Evolutionary conservation across 2,329 filamentous ascomycete genomes (phyloP).

Genomic region (Aspergillus bombycis): DNA sequence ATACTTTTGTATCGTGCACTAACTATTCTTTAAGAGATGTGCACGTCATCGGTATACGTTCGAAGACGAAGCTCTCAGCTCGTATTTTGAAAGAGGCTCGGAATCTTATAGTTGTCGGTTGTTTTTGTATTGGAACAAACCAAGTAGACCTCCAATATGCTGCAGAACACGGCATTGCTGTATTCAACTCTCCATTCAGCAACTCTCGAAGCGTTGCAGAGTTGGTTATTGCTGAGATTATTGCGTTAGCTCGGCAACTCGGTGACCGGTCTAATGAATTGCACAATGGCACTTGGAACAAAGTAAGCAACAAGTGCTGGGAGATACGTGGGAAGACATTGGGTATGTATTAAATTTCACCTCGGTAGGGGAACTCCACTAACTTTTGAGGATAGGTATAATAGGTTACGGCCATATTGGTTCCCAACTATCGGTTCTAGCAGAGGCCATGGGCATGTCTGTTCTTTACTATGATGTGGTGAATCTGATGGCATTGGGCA

Average conservation of each 20-base stretch:
- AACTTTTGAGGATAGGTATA: slow-evolving; percentile 62
- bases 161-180: slow-evolving; percentile 71
- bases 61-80: slow-evolving; percentile 91
- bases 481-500: slow-evolving; percentile 92
- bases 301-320: slow-evolving; percentile 96
- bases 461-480: slow-evolving; percentile 97
- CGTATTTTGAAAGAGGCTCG: slow-evolving; percentile 85
- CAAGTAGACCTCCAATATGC: slow-evolving; percentile 50
- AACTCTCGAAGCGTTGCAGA: slow-evolving; percentile 97
- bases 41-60: slow-evolving; percentile 96
- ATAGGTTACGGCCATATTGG: slow-evolving; percentile 98
- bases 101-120: slow-evolving; percentile 93
- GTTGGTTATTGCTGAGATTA: slow-evolving; percentile 92
- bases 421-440: slow-evolving; percentile 90
- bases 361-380: slow-evolving; percentile 5
- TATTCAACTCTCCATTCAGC: slow-evolving; percentile 98
- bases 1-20: slow-evolving; percentile 14
- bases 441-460: slow-evolving; percentile 96
- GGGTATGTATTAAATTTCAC: slow-evolving; percentile 52
- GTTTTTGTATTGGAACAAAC: slow-evolving; percentile 97
- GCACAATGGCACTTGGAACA: slow-evolving; percentile 95
- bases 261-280: slow-evolving; percentile 92
- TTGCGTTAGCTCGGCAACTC: slow-evolving; percentile 85
- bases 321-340: slow-evolving; percentile 97
- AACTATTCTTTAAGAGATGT: slow-evolving; percentile 66